Base-by-base conservation (phyloP, 805 yeast genomes). In the Nakazawaea peltata region DNA sequence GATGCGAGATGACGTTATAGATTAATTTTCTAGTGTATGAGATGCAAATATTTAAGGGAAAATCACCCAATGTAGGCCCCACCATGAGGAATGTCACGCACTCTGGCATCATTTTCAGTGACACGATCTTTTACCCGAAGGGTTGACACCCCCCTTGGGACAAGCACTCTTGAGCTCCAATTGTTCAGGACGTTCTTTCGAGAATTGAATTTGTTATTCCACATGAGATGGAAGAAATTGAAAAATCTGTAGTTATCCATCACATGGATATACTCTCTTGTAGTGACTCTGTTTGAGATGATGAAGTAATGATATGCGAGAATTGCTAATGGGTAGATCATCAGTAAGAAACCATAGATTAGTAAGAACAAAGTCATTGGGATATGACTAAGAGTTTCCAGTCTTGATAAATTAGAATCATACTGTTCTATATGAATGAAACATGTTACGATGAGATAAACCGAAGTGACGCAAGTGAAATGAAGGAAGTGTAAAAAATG, bases 181-280 rank as follows among this genome's bases (percentile, higher is more conserved):
- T 70, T 71, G 22, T 32, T 27, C 11, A 46, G 30, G 6, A 46
- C 37, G 10, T 51, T 53, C 4, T 51, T 56, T n/a, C n/a, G n/a
- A 7, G 53, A 47, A 36, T 60, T 62, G 48, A 49, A 71, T 4
- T 69, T 65, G 33, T 60, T 63, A 21, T 45, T 44, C 28, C 57
- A 47, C 2, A 63, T 60, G 39, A 51, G 55, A 30, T 57, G 33
- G 15, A 58, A 39, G 12, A 44, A 33, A 4, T 28, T 22, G 12
- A 12, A 11, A 11, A n/a, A 28, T 7, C 30, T 36, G 19, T 7
- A 6, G n/a, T 8, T 6, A 7, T 19, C 29, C 5, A 27, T 56
- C 18, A 65, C 54, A 46, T 69, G 71, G 33, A 84, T 57, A 48
- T 69, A 83, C 45, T 84, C 95, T 42, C 87, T 64, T 5, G 94